Evolutionary conservation across 2,329 filamentous ascomycete genomes (phyloP), one percentile per base, ranked within the genome.

Genomic region (Calonectria pauciramosa): DNA sequence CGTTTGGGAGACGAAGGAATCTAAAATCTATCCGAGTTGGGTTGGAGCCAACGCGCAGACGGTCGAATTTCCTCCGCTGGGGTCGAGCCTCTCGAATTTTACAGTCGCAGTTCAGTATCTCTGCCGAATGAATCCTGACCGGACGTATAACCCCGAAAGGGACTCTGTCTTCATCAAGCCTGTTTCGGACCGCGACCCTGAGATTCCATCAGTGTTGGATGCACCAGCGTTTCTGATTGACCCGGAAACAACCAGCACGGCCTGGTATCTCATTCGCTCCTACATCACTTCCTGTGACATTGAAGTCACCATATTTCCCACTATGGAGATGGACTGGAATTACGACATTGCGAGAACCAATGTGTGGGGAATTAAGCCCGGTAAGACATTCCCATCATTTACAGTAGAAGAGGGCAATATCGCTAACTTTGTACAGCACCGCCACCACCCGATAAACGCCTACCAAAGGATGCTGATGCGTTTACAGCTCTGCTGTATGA

Each of bases 201-300:
- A 26, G 10, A 32, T 54, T 8, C 41, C 3, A 52, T 59, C 30
- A 30, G 70, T 32, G 13, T 65, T 68, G 20, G 74, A 78, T 7
- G 73, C 36, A 0, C 72, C 74, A 5, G 74, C 68, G 8, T 80
- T 77, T 16, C 38, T 83, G 8, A 56, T 83, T 7, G 67, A 51
- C 0, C 74, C 75, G 0, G 14, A 67, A 1, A 75, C 79, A 3
- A 77, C 68, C 1, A 73, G 81, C 2, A 64, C 71, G 0, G 79
- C 81, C 10, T 83, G 82, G 82, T 74, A 72, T 30, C 34, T 34
- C 5, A 77, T 83, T 18, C 79, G 82, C 16, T 63, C 71, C 2
- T 75, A 68, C 8, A 80, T 83, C 23, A 73, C 74, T 1, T 73
- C 77, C 2, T 70, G 72, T 8, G 30, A 54, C 1, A 70, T 78